Conservation (phyloP, 108 stramenopile species). For the Fistulifera solaris region DNA sequence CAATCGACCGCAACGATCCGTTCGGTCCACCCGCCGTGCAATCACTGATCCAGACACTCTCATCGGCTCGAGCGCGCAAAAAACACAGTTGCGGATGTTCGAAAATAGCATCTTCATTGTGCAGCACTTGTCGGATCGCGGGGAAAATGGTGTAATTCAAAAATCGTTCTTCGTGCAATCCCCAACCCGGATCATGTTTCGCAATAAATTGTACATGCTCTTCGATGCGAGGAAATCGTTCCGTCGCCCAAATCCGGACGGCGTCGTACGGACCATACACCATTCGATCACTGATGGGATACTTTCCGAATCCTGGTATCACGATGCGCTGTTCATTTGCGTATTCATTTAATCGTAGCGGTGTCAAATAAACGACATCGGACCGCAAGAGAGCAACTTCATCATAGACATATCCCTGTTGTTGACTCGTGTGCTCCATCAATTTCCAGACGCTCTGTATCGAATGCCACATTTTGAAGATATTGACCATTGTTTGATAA, state of each 20-base stretch:
- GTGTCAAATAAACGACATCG: constrained; percentile 38
- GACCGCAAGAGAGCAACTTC: constrained; percentile 43
- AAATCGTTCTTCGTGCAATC: constrained; percentile 35
- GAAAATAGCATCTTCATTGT: background rate
- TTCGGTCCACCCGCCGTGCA: constrained; percentile 7
- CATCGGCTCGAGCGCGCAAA: constrained; percentile 30
- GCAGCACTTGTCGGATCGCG: constrained; percentile 13
- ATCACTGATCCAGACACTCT: constrained; percentile 22
- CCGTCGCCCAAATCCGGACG: constrained; percentile 45
- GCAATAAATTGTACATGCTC: constrained; percentile 9
- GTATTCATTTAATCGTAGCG: constrained; percentile 31
- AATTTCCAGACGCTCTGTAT: constrained; percentile 26
- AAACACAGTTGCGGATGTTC: constrained; percentile 28
- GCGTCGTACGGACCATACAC: constrained; percentile 41
- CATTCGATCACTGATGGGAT: constrained; percentile 41
- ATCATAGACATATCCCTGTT: constrained; percentile 11
- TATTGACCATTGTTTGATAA: constrained; percentile 19
- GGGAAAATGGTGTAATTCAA: constrained; percentile 25
- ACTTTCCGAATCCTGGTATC: constrained; percentile 16
- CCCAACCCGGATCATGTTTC: constrained; percentile 17
- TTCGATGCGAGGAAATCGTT: constrained; percentile 36
- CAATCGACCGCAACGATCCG: constrained; percentile 1
- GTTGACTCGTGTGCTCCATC: constrained; percentile 22
- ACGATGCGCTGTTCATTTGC: constrained; percentile 3
- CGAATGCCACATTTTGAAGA: constrained; percentile 38